Evolutionary conservation across 1,284 basidiomycete genomes (phyloP), one percentile per base, ranked within the genome.

Genomic region (Sanghuangporus weigelae): DNA sequence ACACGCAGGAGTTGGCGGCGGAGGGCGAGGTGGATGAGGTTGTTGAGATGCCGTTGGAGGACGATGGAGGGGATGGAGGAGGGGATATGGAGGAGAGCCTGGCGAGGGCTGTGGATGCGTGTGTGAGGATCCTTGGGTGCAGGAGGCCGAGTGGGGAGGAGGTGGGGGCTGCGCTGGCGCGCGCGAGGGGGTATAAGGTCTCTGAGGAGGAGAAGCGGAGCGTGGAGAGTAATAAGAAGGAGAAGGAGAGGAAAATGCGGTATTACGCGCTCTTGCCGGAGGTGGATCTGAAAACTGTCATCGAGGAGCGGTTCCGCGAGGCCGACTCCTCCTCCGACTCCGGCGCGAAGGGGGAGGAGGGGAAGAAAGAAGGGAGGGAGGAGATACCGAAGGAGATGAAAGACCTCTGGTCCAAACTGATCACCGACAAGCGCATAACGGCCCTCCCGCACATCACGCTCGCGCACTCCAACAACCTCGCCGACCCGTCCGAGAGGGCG

Each of bases 381-480:
- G 73, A 72, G 4, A 69, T 71, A 31, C 68, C 75, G 0, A 60
- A 68, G 12, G 63, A 68, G 2, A 79, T 76, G 16, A 73, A 68
- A 58, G 51, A 65, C 6, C 81, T 92, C 65, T 90, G 87, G 81
- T 68, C 74, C 0, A 61, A 70, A 7, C 70, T 95, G 31, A 77
- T 81, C 46, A 63, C 63, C 6, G 73, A 74, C 0, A 71, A 78
- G 2, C 79, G 93, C 12, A 72, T 96, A 21, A 76, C 84, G 2
- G 69, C 73, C 12, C 75, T 80, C 4, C 95, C 96, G 1, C 96
- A 99, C 73, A 79, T 98, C 61, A 98, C 96, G 0, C 77, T 98
- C 60, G 86, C 90, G 7, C 96, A 99, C 73, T 75, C 76, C 66
- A 89, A 87, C 31, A 73, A 76, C 26, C 77, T 90, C 3, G 78